These are phyloP conservation scores for Populus alba DNA, from an alignment of 345 rosid species.

Conservation along the genomic window DNA sequence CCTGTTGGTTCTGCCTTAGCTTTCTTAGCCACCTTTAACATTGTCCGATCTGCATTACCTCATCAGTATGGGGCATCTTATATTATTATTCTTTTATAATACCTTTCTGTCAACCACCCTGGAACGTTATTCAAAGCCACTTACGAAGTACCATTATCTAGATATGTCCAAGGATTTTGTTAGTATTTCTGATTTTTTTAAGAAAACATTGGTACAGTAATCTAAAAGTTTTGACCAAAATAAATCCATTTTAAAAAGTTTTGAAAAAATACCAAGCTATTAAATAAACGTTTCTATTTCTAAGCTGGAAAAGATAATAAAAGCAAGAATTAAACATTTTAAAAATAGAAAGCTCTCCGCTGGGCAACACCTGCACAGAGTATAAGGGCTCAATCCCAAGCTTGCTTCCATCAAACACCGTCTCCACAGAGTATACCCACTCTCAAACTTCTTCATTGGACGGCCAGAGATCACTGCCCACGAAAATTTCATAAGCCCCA, in stretches of 20 bases:
- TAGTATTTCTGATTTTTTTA: not conserved
- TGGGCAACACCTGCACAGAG: slow-evolving; percentile 71
- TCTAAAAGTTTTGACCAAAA: too few relatives aligned
- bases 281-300: too few relatives aligned
- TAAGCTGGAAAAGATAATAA: too few relatives aligned
- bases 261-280: too few relatives aligned
- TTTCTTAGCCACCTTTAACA: slow-evolving; percentile 6
- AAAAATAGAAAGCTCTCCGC: slow-evolving; percentile 51
- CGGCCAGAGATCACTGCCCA: slow-evolving; percentile 67
- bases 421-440: slow-evolving; percentile 87
- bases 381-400: slow-evolving; percentile 79
- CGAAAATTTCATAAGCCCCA: not conserved
- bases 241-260: too few relatives aligned
- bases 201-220: too few relatives aligned
- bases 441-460: slow-evolving; percentile 88
- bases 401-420: slow-evolving; percentile 98
- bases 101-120: not conserved
- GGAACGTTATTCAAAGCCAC: not conserved
- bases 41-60: not conserved
- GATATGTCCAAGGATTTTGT: not conserved
- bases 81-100: not conserved
- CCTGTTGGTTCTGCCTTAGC: not conserved
- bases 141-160: not conserved
- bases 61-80: not conserved
- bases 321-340: too few relatives aligned